A percentile compares a stretch with the other conserved stretches of the same genome.
Evolutionary conservation across 345 rosid species (phyloP).

Genomic region (Eucalyptus regnans): DNA sequence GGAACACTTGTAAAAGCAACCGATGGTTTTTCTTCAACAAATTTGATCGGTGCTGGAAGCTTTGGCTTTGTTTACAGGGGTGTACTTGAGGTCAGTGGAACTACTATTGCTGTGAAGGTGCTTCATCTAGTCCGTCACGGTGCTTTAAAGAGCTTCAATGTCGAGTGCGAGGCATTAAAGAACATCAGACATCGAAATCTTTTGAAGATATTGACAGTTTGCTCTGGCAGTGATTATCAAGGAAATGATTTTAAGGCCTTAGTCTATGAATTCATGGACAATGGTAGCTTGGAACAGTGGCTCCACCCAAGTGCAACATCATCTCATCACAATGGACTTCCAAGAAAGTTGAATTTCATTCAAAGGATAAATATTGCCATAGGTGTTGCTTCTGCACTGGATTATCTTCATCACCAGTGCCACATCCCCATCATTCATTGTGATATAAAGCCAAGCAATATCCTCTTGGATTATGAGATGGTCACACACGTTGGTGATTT

Average conservation of each 20-base stretch:
- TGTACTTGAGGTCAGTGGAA: background rate
- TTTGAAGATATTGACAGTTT: background rate
- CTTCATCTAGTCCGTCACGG: background rate
- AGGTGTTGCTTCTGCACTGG: background rate
- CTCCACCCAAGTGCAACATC: background rate
- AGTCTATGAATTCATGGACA: background rate
- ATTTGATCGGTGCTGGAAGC: background rate
- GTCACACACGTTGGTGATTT: background rate
- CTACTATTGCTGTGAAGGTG: background rate
- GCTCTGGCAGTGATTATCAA: background rate
- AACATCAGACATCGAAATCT: background rate
- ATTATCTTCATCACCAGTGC: background rate
- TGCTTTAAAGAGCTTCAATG: background rate
- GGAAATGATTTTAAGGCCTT: background rate
- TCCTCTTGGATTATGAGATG: background rate
- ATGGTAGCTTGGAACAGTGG: background rate
- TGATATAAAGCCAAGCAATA: background rate
- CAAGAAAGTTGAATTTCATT: background rate
- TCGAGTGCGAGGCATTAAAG: background rate
- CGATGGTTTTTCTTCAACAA: background rate
- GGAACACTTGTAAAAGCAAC: background rate
- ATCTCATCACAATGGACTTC: background rate
- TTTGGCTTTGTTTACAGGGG: background rate
- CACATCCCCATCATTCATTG: background rate
- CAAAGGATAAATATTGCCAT: background rate